A percentile compares a stretch with the other conserved stretches of the same genome.
These are phyloP conservation scores for Erysimum pusillum DNA, from an alignment of 441 rosid species.

Conservation along the genomic window DNA sequence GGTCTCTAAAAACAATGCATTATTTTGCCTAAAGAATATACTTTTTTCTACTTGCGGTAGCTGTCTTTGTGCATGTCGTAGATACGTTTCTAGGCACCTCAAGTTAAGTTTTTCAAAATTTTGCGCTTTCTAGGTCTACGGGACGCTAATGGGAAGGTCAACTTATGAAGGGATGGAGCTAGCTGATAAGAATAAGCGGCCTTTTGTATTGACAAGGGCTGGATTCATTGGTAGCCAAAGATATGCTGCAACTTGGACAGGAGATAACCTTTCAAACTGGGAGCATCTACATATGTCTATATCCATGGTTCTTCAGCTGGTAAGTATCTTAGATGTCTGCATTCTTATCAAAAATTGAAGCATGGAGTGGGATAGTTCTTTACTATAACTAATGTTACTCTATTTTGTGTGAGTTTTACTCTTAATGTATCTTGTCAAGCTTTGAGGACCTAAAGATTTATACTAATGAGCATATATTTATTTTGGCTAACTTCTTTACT, in stretches of 20 bases:
- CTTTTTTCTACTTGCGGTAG: too few relatives aligned
- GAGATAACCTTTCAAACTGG: conserved; percentile 96
- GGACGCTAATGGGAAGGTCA: conserved; percentile 94
- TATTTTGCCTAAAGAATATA: neutral
- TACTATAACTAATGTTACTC: neutral
- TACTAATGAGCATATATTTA: neutral
- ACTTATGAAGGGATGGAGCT: conserved; percentile 88
- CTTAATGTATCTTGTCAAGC: too few relatives aligned
- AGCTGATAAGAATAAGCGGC: conserved; percentile 79
- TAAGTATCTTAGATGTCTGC: conserved; percentile 51
- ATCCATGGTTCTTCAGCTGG: conserved; percentile 96
- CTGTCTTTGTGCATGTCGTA: too few relatives aligned
- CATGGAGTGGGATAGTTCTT: conserved; percentile 9
- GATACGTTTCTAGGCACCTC: too few relatives aligned
- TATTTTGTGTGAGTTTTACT: too few relatives aligned
- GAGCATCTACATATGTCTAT: conserved; percentile 93
- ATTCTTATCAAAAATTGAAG: neutral
- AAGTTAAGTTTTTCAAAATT: neutral
- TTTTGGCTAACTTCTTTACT: conserved; percentile 19
- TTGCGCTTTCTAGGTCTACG: conserved; percentile 69
- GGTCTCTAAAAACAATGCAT: too few relatives aligned
- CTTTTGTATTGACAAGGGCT: conserved; percentile 97
- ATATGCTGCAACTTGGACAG: conserved; percentile 97
- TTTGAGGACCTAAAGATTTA: neutral
- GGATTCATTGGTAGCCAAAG: conserved; percentile 94